These are phyloP conservation scores for Neurospora sp. DNA, from an alignment of 2,329 filamentous ascomycete species.

Conservation along the genomic window DNA sequence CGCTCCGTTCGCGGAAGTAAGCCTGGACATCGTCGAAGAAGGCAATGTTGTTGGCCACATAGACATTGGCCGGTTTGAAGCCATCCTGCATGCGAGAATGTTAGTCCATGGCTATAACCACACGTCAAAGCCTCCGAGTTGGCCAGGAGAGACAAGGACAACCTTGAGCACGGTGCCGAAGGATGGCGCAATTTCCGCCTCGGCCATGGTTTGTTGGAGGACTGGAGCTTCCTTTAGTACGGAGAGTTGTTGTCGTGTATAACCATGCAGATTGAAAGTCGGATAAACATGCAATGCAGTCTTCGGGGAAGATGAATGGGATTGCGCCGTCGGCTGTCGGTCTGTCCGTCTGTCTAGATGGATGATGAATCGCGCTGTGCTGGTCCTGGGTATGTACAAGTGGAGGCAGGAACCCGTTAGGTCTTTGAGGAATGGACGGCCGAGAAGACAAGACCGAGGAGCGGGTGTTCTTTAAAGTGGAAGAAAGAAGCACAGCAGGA, in stretches of 20 bases:
- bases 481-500: neutral
- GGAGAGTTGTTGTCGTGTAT: conserved; percentile 1
- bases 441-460: neutral
- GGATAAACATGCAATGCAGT: conserved; percentile 1
- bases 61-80: conserved; percentile 89
- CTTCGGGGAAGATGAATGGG: neutral
- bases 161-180: conserved; percentile 95
- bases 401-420: neutral
- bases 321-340: neutral
- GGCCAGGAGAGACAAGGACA: conserved; percentile 18
- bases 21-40: conserved; percentile 97
- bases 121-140: conserved; percentile 3
- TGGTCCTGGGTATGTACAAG: neutral
- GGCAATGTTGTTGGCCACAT: conserved; percentile 79
- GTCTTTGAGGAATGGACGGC: neutral
- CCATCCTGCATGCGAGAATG: conserved; percentile 57
- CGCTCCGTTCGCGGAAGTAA: conserved; percentile 91
- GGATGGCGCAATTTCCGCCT: conserved; percentile 71
- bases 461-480: neutral
- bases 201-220: conserved; percentile 52
- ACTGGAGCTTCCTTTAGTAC: conserved; percentile 5
- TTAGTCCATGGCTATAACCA: conserved; percentile 13
- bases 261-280: conserved; percentile 12
- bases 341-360: neutral
- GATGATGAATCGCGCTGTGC: neutral